phyloP scores from a whole-genome alignment of 352 stramenopile species.

The Pythium brachiatum region DNA sequence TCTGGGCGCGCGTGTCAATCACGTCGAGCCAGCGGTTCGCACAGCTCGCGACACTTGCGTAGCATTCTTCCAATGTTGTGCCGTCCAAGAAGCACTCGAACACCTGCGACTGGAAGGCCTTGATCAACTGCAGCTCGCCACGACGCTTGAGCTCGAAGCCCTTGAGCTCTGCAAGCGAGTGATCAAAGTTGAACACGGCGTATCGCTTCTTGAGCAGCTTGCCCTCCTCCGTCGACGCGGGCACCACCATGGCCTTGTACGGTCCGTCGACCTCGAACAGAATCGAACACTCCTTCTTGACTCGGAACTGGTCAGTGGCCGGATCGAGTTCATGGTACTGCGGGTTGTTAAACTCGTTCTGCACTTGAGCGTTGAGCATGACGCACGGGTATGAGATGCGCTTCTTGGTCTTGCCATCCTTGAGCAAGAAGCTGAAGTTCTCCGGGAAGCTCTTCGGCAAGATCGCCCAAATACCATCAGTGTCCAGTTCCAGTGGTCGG shows the following conservation, averaged over 20 bases:
- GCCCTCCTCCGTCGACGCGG: slow-evolving; percentile 97
- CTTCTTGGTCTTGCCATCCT: slow-evolving; percentile 67
- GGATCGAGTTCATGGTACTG: slow-evolving; percentile 85
- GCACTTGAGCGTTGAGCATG: slow-evolving; percentile 99
- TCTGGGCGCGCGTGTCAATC: slow-evolving; percentile 93
- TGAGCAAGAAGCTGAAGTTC: slow-evolving; percentile 92
- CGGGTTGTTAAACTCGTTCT: slow-evolving; percentile 99
- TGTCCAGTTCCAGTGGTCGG: slow-evolving; percentile 98
- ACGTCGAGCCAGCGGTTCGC: slow-evolving; percentile 99
- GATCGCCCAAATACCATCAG: slow-evolving; percentile 99
- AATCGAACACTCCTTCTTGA: slow-evolving; percentile 96
- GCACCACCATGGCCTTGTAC: slow-evolving; percentile 98
- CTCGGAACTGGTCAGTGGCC: slow-evolving; percentile 87
- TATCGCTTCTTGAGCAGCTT: slow-evolving; percentile 98
- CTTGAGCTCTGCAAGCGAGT: slow-evolving; percentile 78
- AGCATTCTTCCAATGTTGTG: slow-evolving; percentile 93
- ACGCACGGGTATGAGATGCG: slow-evolving; percentile 97
- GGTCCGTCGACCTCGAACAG: slow-evolving; percentile 99
- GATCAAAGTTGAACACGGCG: slow-evolving; percentile 85
- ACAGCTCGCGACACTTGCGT: slow-evolving; percentile 94
- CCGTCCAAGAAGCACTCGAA: slow-evolving; percentile 98
- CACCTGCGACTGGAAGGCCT: slow-evolving; percentile 98
- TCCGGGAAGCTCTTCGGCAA: slow-evolving; percentile 97
- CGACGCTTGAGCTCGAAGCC: slow-evolving; percentile 99
- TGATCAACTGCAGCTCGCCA: slow-evolving; percentile 99